Conservation (phyloP, 179 eudicot species). For the Gypsophila paniculata region DNA sequence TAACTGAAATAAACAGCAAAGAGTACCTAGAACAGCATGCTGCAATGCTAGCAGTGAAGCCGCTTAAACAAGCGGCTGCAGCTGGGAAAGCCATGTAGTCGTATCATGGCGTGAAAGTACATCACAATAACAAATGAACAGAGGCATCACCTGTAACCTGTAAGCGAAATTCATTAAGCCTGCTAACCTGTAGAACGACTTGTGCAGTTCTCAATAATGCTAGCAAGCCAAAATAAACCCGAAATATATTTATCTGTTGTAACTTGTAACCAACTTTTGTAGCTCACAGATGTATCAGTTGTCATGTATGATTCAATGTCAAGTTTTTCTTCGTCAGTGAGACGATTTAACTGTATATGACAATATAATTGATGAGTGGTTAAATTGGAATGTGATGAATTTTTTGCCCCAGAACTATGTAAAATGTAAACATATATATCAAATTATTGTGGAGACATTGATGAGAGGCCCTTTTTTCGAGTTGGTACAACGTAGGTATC, state of each 20-base stretch:
- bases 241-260: background rate
- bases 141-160: background rate
- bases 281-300: background rate
- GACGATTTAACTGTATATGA: background rate
- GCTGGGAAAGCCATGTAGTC: slow-evolving; percentile 12
- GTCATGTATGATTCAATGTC: background rate
- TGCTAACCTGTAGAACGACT: background rate
- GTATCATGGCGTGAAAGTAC: background rate
- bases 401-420: background rate
- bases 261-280: slow-evolving; percentile 14
- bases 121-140: background rate
- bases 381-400: background rate
- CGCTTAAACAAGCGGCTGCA: slow-evolving; percentile 14
- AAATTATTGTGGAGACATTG: no score
- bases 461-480: no score
- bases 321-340: background rate
- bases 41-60: slow-evolving; percentile 40
- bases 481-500: no score
- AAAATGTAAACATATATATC: background rate
- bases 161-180: background rate
- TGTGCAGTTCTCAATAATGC: no score
- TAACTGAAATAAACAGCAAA: slow-evolving; percentile 92
- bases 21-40: slow-evolving; percentile 86
- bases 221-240: background rate
- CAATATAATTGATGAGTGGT: background rate